phyloP scores from a whole-genome alignment of 2,329 filamentous ascomycete species.

The Penicillium italicum region DNA sequence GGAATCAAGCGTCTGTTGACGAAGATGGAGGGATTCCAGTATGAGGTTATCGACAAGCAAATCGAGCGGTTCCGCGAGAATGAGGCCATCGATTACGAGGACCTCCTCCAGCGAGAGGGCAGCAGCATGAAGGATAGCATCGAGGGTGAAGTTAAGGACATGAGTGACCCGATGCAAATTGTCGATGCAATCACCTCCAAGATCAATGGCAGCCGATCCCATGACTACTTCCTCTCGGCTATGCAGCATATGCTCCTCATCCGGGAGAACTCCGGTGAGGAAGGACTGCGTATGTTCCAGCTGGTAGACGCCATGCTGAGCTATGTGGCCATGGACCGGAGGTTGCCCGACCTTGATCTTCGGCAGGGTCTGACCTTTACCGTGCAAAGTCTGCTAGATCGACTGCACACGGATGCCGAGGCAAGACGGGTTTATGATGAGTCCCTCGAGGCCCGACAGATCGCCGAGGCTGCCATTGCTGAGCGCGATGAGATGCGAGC shows the following conservation, averaged over 20 bases:
- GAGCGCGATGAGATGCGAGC: slow-evolving; percentile 93
- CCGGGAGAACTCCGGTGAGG: slow-evolving; percentile 84
- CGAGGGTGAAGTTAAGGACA: slow-evolving; percentile 81
- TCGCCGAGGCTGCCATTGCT: slow-evolving; percentile 91
- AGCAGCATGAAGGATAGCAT: slow-evolving; percentile 85
- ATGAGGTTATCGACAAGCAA: slow-evolving; percentile 97
- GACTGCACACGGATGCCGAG: slow-evolving; percentile 93
- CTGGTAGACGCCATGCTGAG: slow-evolving; percentile 98
- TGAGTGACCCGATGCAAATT: slow-evolving; percentile 89
- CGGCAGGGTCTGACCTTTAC: slow-evolving; percentile 98
- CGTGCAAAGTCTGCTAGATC: slow-evolving; percentile 90
- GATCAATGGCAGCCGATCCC: slow-evolving; percentile 75
- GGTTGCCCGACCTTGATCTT: slow-evolving; percentile 92
- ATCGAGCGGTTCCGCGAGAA: slow-evolving; percentile 90
- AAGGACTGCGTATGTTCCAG: slow-evolving; percentile 92
- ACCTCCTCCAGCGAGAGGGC: slow-evolving; percentile 86
- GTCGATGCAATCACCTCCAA: slow-evolving; percentile 88
- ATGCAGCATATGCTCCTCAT: slow-evolving; percentile 94
- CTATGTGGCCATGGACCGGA: slow-evolving; percentile 96
- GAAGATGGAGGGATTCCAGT: slow-evolving; percentile 98
- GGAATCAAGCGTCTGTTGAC: slow-evolving; percentile 89
- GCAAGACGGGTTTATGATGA: slow-evolving; percentile 90
- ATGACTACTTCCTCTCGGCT: slow-evolving; percentile 94
- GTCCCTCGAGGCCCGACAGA: slow-evolving; percentile 81
- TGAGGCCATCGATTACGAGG: slow-evolving; percentile 97